Conservation (phyloP, 192 early-diverging fungal species). For the Coemansia umbellata region DNA sequence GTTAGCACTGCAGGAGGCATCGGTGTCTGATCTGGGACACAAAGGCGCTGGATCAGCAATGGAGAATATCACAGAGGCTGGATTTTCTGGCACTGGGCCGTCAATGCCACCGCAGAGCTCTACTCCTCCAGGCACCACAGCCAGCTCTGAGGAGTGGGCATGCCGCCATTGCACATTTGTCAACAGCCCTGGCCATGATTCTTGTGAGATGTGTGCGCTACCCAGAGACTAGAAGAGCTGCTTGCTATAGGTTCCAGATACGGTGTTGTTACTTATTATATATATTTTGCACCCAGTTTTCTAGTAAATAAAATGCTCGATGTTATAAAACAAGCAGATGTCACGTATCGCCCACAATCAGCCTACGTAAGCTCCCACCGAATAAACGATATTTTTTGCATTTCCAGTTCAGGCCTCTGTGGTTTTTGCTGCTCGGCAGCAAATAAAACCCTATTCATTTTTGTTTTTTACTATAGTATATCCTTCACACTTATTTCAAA, state of each 20-base stretch:
- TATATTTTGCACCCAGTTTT: too few species aligned
- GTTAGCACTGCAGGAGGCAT: conserved; percentile 36
- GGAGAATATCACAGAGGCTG: background rate
- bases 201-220: conserved; percentile 47
- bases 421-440: too few species aligned
- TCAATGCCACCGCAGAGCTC: background rate
- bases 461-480: background rate
- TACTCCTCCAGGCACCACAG: background rate
- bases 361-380: too few species aligned
- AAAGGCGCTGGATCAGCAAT: conserved; percentile 5
- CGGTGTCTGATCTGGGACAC: conserved; percentile 24
- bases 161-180: conserved; percentile 48
- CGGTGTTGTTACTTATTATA: background rate
- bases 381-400: too few species aligned
- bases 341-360: too few species aligned
- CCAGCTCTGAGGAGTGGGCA: conserved; percentile 13
- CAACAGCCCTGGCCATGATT: conserved; percentile 14
- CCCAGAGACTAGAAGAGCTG: conserved; percentile 19
- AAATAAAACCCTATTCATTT: too few species aligned
- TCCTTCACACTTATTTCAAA: background rate
- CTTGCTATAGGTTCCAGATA: too few species aligned
- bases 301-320: too few species aligned
- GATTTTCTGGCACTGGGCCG: background rate
- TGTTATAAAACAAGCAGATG: too few species aligned
- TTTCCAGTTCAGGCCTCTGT: too few species aligned